A percentile compares a stretch with the other conserved stretches of the same genome.
Conservation (phyloP, 352 stramenopile species). For the Phytophthora melonis region DNA sequence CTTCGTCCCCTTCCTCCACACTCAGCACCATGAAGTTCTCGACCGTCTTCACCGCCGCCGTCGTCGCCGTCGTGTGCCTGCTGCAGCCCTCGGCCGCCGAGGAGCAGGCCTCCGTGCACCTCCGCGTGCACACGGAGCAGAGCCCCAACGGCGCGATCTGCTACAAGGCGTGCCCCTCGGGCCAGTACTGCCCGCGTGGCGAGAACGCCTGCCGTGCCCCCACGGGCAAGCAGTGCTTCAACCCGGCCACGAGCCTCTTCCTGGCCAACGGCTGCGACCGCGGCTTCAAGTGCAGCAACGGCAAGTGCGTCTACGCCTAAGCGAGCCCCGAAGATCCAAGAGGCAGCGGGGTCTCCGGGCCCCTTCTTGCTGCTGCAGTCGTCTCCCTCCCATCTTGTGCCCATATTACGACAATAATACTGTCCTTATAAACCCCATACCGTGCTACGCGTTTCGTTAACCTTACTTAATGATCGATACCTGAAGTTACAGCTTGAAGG, state of each 20-base stretch:
- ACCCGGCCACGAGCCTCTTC: conserved; percentile 40
- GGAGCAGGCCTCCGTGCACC: conserved; percentile 34
- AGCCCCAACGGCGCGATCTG: conserved; percentile 16
- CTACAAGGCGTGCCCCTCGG: conserved; percentile 33
- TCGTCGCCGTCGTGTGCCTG: conserved; percentile 30
- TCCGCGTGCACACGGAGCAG: conserved; percentile 38
- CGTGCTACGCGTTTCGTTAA: too few relatives aligned
- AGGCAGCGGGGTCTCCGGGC: too few relatives aligned
- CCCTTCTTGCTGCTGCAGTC: too few relatives aligned
- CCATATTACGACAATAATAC: too few relatives aligned
- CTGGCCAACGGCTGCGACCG: conserved; percentile 16
- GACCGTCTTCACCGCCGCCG: conserved; percentile 27
- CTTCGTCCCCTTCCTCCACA: too few relatives aligned
- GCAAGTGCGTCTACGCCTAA: conserved; percentile 38
- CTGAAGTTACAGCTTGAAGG: too few relatives aligned
- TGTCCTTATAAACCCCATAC: too few relatives aligned
- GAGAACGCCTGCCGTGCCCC: conserved; percentile 28
- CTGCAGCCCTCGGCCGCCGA: conserved; percentile 27
- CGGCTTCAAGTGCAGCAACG: conserved; percentile 43
- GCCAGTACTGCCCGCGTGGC: conserved; percentile 36
- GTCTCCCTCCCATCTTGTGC: too few relatives aligned
- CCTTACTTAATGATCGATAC: too few relatives aligned
- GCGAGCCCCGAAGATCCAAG: not conserved
- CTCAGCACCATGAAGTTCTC: conserved; percentile 40
- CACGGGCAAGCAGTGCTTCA: conserved; percentile 35